Evolutionary conservation across 179 eudicot species (phyloP).

Genomic region (Dionaea muscipula): DNA sequence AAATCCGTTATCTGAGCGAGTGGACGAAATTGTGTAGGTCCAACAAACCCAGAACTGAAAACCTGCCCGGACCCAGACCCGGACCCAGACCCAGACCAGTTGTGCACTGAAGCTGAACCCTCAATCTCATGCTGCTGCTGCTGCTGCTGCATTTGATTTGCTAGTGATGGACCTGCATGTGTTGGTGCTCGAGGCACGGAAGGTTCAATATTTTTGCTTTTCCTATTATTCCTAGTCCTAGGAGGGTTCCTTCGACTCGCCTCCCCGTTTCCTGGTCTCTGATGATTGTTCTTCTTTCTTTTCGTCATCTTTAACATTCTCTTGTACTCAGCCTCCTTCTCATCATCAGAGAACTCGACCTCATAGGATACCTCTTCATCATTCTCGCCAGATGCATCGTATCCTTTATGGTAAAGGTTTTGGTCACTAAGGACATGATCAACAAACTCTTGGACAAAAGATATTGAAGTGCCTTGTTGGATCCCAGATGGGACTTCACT

Average conservation of each 20-base stretch:
- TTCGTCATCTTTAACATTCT: conserved; percentile 52
- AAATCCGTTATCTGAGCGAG: neutral
- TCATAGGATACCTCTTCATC: conserved; percentile 72
- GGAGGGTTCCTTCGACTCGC: conserved; percentile 31
- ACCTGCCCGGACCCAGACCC: no score
- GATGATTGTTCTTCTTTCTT: conserved; percentile 37
- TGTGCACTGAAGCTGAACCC: no score
- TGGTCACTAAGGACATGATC: conserved; percentile 52
- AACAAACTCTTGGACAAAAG: conserved; percentile 72
- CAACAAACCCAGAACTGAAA: no score
- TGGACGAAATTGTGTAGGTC: neutral
- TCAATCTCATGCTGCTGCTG: no score
- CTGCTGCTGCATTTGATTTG: no score
- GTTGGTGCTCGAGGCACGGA: conserved; percentile 17
- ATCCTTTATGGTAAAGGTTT: conserved; percentile 72
- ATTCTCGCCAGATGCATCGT: conserved; percentile 81
- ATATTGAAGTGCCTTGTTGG: conserved; percentile 46
- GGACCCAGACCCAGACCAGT: no score
- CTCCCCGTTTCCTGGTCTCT: conserved; percentile 30
- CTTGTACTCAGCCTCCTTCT: conserved; percentile 72
- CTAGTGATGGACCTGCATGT: neutral
- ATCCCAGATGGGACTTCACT: conserved; percentile 63
- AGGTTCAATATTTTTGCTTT: conserved; percentile 22
- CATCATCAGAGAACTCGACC: conserved; percentile 79
- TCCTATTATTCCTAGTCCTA: conserved; percentile 25